Conservation (phyloP, 352 stramenopile genomes). For the Phytophthora agathidicida region DNA sequence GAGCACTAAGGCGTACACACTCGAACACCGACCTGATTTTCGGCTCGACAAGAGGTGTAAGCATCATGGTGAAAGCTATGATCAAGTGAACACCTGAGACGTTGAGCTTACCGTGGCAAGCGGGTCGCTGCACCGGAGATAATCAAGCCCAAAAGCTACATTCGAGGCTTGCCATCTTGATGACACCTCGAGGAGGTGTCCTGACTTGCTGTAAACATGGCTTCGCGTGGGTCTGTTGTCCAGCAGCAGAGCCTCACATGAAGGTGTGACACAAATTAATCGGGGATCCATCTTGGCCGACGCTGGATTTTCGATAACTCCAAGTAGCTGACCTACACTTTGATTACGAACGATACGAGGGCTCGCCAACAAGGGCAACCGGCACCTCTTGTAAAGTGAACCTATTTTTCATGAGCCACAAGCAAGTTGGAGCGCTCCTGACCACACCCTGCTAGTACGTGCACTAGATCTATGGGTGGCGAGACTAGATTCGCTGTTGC, state of each 20-base stretch:
- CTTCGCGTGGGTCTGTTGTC: constrained; percentile 3
- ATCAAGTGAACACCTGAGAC: not conserved
- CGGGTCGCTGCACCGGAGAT: constrained; percentile 6
- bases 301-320: constrained; percentile 20
- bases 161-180: not conserved
- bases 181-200: constrained; percentile 1
- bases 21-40: constrained; percentile 5
- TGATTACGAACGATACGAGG: constrained; percentile 1
- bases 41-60: no score
- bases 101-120: constrained; percentile 3
- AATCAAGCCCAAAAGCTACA: constrained; percentile 16
- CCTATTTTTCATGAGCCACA: constrained; percentile 7
- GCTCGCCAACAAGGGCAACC: not conserved
- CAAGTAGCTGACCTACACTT: not conserved
- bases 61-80: no score
- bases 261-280: constrained; percentile 15
- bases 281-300: not conserved
- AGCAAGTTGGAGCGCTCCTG: not conserved
- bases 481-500: not conserved
- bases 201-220: constrained; percentile 18
- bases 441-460: not conserved
- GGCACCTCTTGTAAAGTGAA: constrained; percentile 1
- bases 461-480: constrained; percentile 8
- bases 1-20: not conserved
- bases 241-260: constrained; percentile 9